Evolutionary conservation across 306 rosid species (phyloP).

Genomic region (Crataegus laevigata): DNA sequence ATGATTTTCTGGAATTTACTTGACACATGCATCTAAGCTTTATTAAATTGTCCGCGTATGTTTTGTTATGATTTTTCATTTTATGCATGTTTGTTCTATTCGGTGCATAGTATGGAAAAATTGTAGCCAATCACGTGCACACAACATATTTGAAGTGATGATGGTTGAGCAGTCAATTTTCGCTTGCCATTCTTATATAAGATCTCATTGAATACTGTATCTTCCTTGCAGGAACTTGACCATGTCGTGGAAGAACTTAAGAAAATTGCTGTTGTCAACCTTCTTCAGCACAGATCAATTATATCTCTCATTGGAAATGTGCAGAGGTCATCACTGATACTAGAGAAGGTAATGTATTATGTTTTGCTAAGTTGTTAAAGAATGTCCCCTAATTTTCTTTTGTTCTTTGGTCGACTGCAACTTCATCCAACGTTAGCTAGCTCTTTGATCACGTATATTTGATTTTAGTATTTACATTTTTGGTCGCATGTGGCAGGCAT

Average conservation of each 20-base stretch:
- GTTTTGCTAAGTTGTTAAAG: constrained; percentile 2
- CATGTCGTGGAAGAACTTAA: constrained; percentile 86
- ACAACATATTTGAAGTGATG: not conserved
- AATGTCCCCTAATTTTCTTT: not conserved
- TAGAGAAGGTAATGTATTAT: constrained; percentile 65
- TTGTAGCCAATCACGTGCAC: not conserved
- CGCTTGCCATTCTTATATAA: not conserved
- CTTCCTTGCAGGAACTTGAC: constrained; percentile 75
- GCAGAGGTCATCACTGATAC: constrained; percentile 79
- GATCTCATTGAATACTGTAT: constrained; percentile 10
- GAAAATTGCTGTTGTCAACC: constrained; percentile 89
- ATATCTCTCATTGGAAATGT: constrained; percentile 96
- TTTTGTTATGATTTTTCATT: not conserved
- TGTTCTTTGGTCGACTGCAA: not conserved
- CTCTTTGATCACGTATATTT: not conserved
- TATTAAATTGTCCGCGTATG: not conserved
- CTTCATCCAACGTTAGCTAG: not conserved
- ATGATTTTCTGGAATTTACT: not conserved
- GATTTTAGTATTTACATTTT: constrained; percentile 4
- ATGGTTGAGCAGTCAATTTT: not conserved
- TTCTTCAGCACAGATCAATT: constrained; percentile 81
- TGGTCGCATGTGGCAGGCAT: constrained; percentile 46
- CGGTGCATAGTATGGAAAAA: too few relatives aligned
- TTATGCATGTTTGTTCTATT: not conserved
- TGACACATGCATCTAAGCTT: not conserved